These are phyloP conservation scores for Phytopythium ostracodes DNA, from an alignment of 352 stramenopile species.

Conservation along the genomic window DNA sequence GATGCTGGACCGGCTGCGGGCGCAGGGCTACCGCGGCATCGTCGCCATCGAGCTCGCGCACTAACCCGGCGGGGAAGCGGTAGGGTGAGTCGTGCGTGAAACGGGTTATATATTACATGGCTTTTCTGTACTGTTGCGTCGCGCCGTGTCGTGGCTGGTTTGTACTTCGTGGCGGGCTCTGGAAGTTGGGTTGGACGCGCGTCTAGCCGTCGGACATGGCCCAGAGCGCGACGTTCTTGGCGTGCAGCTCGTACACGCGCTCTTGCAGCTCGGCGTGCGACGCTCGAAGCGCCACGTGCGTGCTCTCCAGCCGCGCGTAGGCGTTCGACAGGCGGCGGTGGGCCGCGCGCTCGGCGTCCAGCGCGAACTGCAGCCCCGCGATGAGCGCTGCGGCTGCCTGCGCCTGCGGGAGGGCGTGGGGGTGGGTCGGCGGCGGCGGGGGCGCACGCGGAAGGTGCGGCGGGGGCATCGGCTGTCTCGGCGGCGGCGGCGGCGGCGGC, in stretches of 20 bases:
- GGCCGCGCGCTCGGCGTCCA: constrained; percentile 3
- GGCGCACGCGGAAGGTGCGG: not conserved
- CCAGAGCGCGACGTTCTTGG: constrained; percentile 6
- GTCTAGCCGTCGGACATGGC: constrained; percentile 1
- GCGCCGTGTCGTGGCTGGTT: not conserved
- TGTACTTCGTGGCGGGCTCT: not conserved
- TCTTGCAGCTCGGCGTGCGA: constrained; percentile 1
- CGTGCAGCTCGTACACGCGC: constrained; percentile 6
- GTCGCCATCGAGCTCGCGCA: constrained; percentile 48
- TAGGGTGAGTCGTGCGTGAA: not conserved
- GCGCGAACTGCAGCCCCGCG: constrained; percentile 8
- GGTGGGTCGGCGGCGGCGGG: not conserved
- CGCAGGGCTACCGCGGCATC: constrained; percentile 48
- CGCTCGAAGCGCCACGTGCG: constrained; percentile 3
- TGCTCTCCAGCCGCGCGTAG: constrained; percentile 3
- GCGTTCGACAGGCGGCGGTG: not conserved
- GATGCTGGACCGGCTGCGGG: constrained; percentile 49
- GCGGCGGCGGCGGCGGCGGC: not conserved
- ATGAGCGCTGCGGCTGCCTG: not conserved
- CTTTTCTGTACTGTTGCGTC: not conserved
- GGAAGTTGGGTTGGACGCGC: not conserved
- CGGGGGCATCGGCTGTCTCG: not conserved
- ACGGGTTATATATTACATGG: not conserved
- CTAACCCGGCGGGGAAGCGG: constrained; percentile 8
- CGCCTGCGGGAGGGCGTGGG: not conserved